A percentile compares a stretch with the other conserved stretches of the same genome.
phyloP scores from a whole-genome alignment of 2,329 filamentous ascomycete species.

The Lizonia empirigonia region DNA sequence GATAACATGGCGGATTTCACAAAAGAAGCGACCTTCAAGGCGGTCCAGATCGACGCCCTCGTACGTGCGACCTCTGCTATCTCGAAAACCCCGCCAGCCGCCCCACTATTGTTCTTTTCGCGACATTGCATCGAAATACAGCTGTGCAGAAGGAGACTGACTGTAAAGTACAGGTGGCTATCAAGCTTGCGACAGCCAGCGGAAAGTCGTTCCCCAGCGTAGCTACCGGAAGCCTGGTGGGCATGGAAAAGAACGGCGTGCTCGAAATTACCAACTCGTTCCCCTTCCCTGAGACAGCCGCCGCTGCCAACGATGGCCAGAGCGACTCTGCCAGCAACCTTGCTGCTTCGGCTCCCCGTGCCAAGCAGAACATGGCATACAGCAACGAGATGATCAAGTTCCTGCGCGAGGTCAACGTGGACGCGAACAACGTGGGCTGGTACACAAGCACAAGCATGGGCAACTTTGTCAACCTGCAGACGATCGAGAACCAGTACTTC shows the following conservation, averaged over 20 bases:
- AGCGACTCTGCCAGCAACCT: slow-evolving; percentile 56
- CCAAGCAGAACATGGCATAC: slow-evolving; percentile 87
- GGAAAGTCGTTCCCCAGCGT: slow-evolving; percentile 84
- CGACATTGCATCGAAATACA: slow-evolving; percentile 1
- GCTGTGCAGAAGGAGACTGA: slow-evolving; percentile 20
- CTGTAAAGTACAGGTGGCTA: slow-evolving; percentile 71
- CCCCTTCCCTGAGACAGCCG: slow-evolving; percentile 85
- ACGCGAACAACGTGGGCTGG: slow-evolving; percentile 97
- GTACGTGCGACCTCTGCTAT: slow-evolving; percentile 60
- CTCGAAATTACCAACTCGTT: slow-evolving; percentile 95
- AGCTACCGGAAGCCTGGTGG: slow-evolving; percentile 88
- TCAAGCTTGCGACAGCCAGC: slow-evolving; percentile 98
- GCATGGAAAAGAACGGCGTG: slow-evolving; percentile 82
- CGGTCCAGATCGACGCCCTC: slow-evolving; percentile 93
- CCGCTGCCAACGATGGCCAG: slow-evolving; percentile 59
- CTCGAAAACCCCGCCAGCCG: slow-evolving; percentile 42
- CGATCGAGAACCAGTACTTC: slow-evolving; percentile 97
- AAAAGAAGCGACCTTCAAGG: slow-evolving; percentile 67
- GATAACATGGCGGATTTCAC: slow-evolving; percentile 45
- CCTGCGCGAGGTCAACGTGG: slow-evolving; percentile 95
- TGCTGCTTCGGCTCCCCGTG: slow-evolving; percentile 85
- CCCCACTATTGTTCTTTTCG: slow-evolving; percentile 33
- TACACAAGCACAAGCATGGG: slow-evolving; percentile 99
- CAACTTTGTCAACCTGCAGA: slow-evolving; percentile 93
- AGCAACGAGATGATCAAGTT: slow-evolving; percentile 97